phyloP scores from a whole-genome alignment of 73 alveolate species.

The Paraurostyla sp. region DNA sequence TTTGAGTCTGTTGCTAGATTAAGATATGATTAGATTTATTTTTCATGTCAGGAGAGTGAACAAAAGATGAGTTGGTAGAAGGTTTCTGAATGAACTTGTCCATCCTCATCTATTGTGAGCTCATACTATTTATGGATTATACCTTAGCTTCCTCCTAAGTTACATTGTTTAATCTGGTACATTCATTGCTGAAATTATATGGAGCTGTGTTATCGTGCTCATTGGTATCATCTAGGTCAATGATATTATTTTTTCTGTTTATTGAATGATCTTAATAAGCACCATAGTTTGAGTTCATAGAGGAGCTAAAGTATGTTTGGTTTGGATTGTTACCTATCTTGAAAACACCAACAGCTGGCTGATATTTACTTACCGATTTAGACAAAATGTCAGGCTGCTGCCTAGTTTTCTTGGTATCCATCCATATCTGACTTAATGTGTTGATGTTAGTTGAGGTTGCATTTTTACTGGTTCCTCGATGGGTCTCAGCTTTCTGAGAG shows the following conservation, averaged over 20 bases:
- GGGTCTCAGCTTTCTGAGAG: too few relatives aligned
- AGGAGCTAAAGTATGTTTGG: slow-evolving; percentile 7
- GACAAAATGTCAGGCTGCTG: too few relatives aligned
- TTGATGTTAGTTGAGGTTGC: too few relatives aligned
- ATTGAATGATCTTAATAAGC: background rate
- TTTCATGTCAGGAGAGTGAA: background rate
- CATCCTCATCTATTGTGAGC: background rate
- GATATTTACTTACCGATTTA: too few relatives aligned
- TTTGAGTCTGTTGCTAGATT: background rate
- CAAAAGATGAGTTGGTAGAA: background rate
- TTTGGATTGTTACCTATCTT: background rate
- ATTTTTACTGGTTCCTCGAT: too few relatives aligned
- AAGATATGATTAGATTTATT: background rate
- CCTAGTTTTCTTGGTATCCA: too few relatives aligned
- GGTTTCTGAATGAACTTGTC: background rate
- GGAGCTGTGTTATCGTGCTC: slow-evolving; percentile 40
- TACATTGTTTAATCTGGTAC: background rate
- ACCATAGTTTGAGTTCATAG: background rate
- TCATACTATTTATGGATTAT: background rate
- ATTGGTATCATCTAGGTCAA: background rate
- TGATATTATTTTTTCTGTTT: background rate
- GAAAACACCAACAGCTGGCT: too few relatives aligned
- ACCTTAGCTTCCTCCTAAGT: background rate
- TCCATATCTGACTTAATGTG: too few relatives aligned
- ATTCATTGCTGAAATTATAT: slow-evolving; percentile 20